These are phyloP conservation scores for Pichia sp. DNA, from an alignment of 1,139 yeast genomes.

Conservation along the genomic window DNA sequence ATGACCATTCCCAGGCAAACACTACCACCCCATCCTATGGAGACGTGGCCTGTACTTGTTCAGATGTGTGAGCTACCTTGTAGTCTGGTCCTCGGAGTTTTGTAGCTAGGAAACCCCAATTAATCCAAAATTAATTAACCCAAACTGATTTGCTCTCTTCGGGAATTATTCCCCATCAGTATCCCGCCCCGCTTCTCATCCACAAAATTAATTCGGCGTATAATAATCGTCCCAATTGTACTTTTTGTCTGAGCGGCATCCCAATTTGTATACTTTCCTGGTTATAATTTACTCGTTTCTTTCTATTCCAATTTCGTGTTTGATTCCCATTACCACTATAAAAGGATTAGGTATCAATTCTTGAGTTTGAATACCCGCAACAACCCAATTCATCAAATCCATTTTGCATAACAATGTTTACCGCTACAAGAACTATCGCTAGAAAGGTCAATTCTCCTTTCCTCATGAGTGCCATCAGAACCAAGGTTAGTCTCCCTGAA, in stretches of 20 bases:
- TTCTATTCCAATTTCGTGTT: background rate
- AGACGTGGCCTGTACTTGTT: too few relatives aligned
- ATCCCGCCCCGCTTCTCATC: background rate
- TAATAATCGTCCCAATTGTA: conserved; percentile 2
- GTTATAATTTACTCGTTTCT: background rate
- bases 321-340: background rate
- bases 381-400: background rate
- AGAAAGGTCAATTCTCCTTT: conserved; percentile 13
- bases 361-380: background rate
- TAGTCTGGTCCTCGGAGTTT: too few relatives aligned
- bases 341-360: background rate
- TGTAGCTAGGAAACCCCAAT: background rate
- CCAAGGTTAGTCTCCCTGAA: conserved; percentile 77
- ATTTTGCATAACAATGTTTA: conserved; percentile 18
- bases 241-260: background rate
- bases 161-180: background rate
- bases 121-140: background rate
- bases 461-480: conserved; percentile 38
- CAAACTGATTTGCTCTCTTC: background rate
- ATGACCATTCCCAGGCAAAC: too few relatives aligned
- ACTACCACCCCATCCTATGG: too few relatives aligned
- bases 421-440: conserved; percentile 23
- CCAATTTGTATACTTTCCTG: background rate
- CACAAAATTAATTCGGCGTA: background rate
- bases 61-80: too few relatives aligned